Conservation (phyloP, 345 rosid species). For the Orychophragmus violaceus region DNA sequence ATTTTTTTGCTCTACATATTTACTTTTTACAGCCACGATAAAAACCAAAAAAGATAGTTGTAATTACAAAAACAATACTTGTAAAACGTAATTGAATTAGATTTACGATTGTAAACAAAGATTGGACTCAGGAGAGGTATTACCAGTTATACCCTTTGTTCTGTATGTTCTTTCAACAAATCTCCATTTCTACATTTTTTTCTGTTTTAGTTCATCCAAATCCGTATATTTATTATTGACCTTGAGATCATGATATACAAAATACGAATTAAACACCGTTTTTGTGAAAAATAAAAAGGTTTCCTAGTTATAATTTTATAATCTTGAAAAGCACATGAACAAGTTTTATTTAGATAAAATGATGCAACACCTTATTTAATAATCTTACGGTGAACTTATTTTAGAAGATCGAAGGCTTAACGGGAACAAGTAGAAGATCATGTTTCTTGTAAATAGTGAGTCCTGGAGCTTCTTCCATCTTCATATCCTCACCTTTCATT, state of each 20-base stretch:
- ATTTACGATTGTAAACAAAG: no score
- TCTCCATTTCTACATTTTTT: no score
- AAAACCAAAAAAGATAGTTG: no score
- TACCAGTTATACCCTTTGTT: no score
- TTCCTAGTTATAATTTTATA: background rate
- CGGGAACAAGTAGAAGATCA: constrained; percentile 32
- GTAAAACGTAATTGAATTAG: no score
- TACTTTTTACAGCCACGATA: no score
- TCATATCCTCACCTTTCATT: constrained; percentile 21
- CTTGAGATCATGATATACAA: no score
- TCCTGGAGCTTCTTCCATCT: constrained; percentile 38
- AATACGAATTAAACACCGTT: background rate
- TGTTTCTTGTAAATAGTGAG: constrained; percentile 17
- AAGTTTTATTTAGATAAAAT: background rate
- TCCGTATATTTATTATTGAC: background rate
- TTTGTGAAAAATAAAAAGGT: background rate
- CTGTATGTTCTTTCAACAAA: no score
- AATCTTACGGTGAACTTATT: background rate
- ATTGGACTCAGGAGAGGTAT: no score
- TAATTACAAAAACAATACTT: no score
- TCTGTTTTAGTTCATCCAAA: background rate
- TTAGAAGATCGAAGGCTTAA: background rate
- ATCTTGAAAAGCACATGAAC: background rate
- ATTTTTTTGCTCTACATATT: no score
- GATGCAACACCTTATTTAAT: background rate